Evolutionary conservation across 129 eudicot species (phyloP).

Genomic region (Centella asiatica): DNA sequence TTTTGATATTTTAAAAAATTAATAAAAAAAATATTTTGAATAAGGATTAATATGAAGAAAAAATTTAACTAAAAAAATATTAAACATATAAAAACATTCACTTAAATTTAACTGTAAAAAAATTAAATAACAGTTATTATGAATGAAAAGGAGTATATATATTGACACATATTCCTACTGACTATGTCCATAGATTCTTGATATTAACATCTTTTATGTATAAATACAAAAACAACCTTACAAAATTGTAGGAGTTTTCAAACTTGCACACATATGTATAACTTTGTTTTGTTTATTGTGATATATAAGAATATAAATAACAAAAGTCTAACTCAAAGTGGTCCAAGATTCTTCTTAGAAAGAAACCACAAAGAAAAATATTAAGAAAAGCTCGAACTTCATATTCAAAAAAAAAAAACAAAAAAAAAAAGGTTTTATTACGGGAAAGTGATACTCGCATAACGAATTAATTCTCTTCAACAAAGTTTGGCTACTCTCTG

Average conservation of each 20-base stretch:
- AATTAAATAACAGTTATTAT: too few species aligned
- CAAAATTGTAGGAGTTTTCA: conserved; percentile 18
- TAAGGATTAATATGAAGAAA: too few species aligned
- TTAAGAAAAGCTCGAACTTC: background rate
- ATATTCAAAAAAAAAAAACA: conserved; percentile 4
- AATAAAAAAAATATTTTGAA: too few species aligned
- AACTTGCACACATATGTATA: background rate
- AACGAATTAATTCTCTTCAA: too few species aligned
- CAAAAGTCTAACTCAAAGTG: background rate
- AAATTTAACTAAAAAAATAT: too few species aligned
- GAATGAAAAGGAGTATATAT: too few species aligned
- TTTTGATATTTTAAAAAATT: too few species aligned
- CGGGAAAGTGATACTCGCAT: too few species aligned
- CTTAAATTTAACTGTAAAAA: too few species aligned
- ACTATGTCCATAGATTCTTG: conserved; percentile 34
- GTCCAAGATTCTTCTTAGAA: conserved; percentile 1
- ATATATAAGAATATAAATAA: background rate
- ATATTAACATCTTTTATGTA: conserved; percentile 16
- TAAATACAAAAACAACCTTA: conserved; percentile 22
- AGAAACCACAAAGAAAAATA: background rate
- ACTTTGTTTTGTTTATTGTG: background rate
- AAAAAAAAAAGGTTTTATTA: too few species aligned
- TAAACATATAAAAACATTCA: too few species aligned
- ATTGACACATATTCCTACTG: conserved; percentile 42
- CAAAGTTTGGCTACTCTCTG: too few species aligned